Percentiles rank a stretch among this genome's conserved stretches.
phyloP scores from a whole-genome alignment of 441 rosid species.

The Capsella rubella region DNA sequence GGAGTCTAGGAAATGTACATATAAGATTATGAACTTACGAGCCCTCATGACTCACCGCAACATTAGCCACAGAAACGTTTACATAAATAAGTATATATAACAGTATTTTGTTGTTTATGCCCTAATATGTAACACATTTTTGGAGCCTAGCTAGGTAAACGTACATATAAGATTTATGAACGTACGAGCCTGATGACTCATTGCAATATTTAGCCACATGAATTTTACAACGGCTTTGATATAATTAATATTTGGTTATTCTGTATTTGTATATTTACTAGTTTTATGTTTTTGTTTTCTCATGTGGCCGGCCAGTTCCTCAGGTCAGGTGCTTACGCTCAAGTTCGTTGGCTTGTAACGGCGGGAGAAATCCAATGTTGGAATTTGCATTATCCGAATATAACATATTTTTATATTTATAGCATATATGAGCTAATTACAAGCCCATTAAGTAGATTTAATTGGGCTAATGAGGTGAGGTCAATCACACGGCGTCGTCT shows the following conservation, averaged over 20 bases:
- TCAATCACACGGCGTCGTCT: slow-evolving; percentile 18
- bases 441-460: not conserved
- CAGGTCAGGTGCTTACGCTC: slow-evolving; percentile 25
- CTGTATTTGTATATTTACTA: not conserved
- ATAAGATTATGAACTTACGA: not conserved
- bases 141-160: not conserved
- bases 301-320: slow-evolving; percentile 19
- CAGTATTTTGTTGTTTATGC: not conserved
- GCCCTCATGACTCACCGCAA: slow-evolving; percentile 14
- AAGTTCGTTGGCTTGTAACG: slow-evolving; percentile 12
- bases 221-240: not conserved
- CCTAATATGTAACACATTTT: not conserved
- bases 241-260: not conserved
- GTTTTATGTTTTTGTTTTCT: not conserved
- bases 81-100: not conserved
- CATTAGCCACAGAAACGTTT: not conserved
- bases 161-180: not conserved
- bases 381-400: slow-evolving; percentile 2
- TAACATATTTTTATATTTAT: not conserved
- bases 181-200: slow-evolving; percentile 12
- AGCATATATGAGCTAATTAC: not conserved
- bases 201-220: not conserved
- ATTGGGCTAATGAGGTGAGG: not conserved
- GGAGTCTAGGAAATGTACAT: slow-evolving; percentile 1
- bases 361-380: slow-evolving; percentile 24